Base-by-base conservation (phyloP, 768 basidiomycete species). In the Lentinula aciculospora region DNA sequence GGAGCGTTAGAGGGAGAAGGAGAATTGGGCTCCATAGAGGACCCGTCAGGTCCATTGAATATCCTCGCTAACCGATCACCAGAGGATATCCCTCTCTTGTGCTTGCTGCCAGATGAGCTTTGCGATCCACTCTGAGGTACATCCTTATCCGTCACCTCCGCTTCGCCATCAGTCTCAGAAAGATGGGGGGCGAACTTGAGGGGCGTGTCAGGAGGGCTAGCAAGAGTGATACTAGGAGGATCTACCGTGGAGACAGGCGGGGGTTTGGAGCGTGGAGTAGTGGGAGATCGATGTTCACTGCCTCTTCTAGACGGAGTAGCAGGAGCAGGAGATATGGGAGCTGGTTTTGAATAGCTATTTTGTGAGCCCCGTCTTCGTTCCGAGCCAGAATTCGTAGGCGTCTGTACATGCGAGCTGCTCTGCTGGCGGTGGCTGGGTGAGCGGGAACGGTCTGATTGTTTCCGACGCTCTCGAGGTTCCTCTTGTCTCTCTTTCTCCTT, bases 201-300 rank as follows among this genome's bases (percentile, higher is more conserved):
- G 7, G 74, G 72, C 17, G 71, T 69, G 3, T 65, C 67, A 46
- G 75, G 74, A 29, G 81, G 78, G 59, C 70, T 74, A 17, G 72
- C 72, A n/a, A 76, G 71, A 57, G 71, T 77, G 60, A 80, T 68
- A 19, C 64, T 65, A 2, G 71, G 69, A 15, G 67, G 66, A 8
- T 72, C 68, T 13, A 67, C 67, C 4, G 71, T 68, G 19, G 68
- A 67, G 4, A 71, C 68, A 57, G 67, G 66, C 5, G 68, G 65
- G 17, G 66, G 67, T 42, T 64, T 64, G 46, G 65, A 65, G 32
- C 67, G 70, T 2, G 68, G 57, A 1, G 67, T 66, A 9, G 68
- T 58, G 8, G 29, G n/a, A 37, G 44, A 32, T 47, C 55, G 42
- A 19, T 46, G 31, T 21, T 57, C 56, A 39, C 32, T 19, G 19